Base-by-base conservation (phyloP, 345 rosid genomes). In the Moricandia moricandioides region DNA sequence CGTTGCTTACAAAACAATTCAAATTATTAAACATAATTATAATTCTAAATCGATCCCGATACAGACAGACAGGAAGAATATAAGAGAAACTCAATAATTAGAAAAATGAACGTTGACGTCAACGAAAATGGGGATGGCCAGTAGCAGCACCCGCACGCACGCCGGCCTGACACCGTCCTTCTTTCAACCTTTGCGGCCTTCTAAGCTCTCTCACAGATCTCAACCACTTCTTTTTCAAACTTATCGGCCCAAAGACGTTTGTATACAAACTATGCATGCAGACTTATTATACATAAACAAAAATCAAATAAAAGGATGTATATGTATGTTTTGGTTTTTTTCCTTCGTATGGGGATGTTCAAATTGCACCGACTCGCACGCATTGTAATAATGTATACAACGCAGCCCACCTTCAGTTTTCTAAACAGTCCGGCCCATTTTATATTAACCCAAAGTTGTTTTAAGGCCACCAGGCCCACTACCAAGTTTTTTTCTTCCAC, bases 121-220 rank as follows among this genome's bases (percentile, higher is more conserved):
- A 45, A 64, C 43, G 67, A 65, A 64, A 33, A 33, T 12, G 71
- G 29, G 61, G 9, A 70, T 63, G 33, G 67, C 62, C 54, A 40
- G n/a, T 1, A 40, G 5, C 35, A 33, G 64, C 74, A 54, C 70
- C 62, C 76, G 66, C 75, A 70, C 71, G 80, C 76, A 33, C 67
- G 55, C 75, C 80, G 71, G 71, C 61, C 67, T 43, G 43, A 31
- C 62, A 57, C 76, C 67, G 67, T 4, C 55, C 54, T 77, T 71
- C 54, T 77, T 71, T 77, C 80, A 77, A 77, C 76, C 45, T 64
- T 77, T 77, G 80, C 80, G 80, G 76, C 80, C 80, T 34, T 77
- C 71, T 33, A 65, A 70, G 31, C 71, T 64, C 65, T 68, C 79
- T 68, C 79, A 45, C 79, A 61, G 2, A 64, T 77, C 71, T 70